A percentile compares a stretch with the other conserved stretches of the same genome.
These are phyloP conservation scores for Tylopilus sp. DNA, from an alignment of 1,284 basidiomycete genomes.

Conservation along the genomic window DNA sequence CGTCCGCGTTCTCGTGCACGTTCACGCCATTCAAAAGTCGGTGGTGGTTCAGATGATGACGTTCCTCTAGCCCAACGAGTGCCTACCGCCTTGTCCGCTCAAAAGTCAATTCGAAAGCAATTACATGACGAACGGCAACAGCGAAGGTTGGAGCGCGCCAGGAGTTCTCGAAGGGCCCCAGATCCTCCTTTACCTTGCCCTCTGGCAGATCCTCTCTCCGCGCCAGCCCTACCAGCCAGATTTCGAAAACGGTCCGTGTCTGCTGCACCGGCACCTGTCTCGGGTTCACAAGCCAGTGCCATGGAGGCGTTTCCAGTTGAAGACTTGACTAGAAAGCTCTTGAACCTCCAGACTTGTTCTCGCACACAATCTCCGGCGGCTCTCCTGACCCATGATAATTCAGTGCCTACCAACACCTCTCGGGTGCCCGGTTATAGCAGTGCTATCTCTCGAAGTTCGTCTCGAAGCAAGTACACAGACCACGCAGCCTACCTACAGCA, in stretches of 20 bases:
- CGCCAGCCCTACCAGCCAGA: conserved; percentile 5
- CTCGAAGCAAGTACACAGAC: conserved; percentile 23
- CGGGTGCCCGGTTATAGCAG: conserved; percentile 8
- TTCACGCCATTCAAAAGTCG: conserved; percentile 22
- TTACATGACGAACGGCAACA: conserved; percentile 64
- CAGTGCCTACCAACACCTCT: conserved; percentile 4
- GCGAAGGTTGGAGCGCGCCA: conserved; percentile 49
- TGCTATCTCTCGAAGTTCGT: conserved; percentile 23
- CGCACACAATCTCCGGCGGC: conserved; percentile 18
- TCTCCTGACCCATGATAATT: conserved; percentile 7
- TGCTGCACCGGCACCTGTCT: conserved; percentile 21
- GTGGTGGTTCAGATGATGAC: conserved; percentile 46
- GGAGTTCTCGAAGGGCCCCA: conserved; percentile 15
- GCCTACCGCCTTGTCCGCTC: conserved; percentile 72
- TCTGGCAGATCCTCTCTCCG: conserved; percentile 7
- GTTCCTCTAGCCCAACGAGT: conserved; percentile 74
- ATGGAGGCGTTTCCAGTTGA: conserved; percentile 48
- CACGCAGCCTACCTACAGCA: conserved; percentile 22
- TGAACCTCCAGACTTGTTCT: conserved; percentile 43
- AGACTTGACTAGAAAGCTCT: conserved; percentile 56
- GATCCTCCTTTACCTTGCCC: conserved; percentile 10
- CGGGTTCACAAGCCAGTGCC: conserved; percentile 12
- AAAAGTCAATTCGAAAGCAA: conserved; percentile 69
- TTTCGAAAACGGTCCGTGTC: conserved; percentile 33
- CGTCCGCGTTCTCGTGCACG: conserved; percentile 24